phyloP scores from a whole-genome alignment of 2,329 filamentous ascomycete genomes.

The Neocucurbitaria cava region DNA sequence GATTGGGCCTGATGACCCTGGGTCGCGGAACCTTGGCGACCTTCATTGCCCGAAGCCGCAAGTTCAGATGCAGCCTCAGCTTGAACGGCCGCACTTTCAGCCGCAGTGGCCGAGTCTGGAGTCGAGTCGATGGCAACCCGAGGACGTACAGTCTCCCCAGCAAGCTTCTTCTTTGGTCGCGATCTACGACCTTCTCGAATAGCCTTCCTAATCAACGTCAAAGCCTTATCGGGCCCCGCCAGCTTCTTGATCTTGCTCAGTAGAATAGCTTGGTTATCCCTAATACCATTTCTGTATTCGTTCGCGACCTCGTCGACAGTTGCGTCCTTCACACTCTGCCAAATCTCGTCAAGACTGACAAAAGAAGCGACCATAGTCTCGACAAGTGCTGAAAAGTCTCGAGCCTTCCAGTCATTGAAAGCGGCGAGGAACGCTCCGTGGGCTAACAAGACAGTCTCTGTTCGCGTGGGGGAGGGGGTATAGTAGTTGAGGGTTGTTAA shows the following conservation, averaged over 20 bases:
- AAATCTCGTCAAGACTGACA: constrained; percentile 82
- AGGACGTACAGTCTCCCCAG: constrained; percentile 71
- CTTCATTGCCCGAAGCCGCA: constrained; percentile 26
- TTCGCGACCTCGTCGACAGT: constrained; percentile 75
- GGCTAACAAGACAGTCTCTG: constrained; percentile 69
- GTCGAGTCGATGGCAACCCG: constrained; percentile 63
- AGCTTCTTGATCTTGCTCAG: constrained; percentile 81
- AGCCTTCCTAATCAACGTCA: constrained; percentile 75
- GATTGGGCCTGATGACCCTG: constrained; percentile 52
- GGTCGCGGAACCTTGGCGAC: constrained; percentile 14
- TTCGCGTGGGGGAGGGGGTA: constrained; percentile 68
- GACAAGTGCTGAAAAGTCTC: constrained; percentile 77
- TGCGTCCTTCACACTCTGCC: constrained; percentile 81
- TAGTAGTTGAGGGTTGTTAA: constrained; percentile 71
- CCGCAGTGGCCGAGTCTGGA: constrained; percentile 33
- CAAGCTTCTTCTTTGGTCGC: constrained; percentile 69
- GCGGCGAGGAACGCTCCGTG: constrained; percentile 79
- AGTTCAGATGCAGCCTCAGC: constrained; percentile 42
- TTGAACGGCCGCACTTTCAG: constrained; percentile 47
- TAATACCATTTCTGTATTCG: constrained; percentile 80
- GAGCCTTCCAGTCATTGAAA: constrained; percentile 83
- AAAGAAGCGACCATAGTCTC: constrained; percentile 89
- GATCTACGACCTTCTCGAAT: constrained; percentile 74
- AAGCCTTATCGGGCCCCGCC: constrained; percentile 73
- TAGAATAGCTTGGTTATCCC: constrained; percentile 80